phyloP scores from a whole-genome alignment of 352 stramenopile genomes.

The Globisporangium middletonii region DNA sequence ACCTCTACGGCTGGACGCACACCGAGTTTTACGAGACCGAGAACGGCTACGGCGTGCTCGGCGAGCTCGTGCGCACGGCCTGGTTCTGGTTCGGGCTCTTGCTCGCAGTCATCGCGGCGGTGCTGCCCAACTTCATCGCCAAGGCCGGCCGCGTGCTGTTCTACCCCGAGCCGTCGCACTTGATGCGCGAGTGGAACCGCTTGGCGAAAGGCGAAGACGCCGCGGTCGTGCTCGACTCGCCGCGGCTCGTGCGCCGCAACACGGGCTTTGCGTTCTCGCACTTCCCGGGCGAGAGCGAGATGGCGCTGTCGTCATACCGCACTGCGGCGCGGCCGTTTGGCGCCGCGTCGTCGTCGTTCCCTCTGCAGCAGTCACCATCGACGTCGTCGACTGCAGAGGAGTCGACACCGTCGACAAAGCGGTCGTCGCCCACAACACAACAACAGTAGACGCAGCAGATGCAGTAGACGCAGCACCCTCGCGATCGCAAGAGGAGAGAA shows the following conservation, averaged over 20 bases:
- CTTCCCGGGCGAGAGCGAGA: slow-evolving; percentile 64
- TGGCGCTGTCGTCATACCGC: slow-evolving; percentile 47
- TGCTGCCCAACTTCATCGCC: slow-evolving; percentile 84
- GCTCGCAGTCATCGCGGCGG: slow-evolving; percentile 41
- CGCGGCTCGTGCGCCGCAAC: slow-evolving; percentile 74
- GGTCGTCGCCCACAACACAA: slow-evolving; percentile 4
- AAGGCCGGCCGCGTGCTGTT: slow-evolving; percentile 84
- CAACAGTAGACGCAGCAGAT: background rate
- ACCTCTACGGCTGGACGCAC: slow-evolving; percentile 68
- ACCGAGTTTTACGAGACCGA: slow-evolving; percentile 79
- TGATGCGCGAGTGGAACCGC: slow-evolving; percentile 89
- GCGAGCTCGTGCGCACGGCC: slow-evolving; percentile 48
- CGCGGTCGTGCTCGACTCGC: slow-evolving; percentile 47
- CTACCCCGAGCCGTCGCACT: slow-evolving; percentile 82
- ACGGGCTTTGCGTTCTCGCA: slow-evolving; percentile 87
- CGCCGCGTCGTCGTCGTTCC: slow-evolving; percentile 8
- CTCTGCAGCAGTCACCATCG: slow-evolving; percentile 19
- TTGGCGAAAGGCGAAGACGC: slow-evolving; percentile 73
- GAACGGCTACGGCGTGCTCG: slow-evolving; percentile 55
- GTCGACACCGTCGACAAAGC: slow-evolving; percentile 41
- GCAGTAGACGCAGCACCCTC: background rate
- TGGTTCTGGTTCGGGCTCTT: slow-evolving; percentile 86
- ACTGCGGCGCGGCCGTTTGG: slow-evolving; percentile 9
- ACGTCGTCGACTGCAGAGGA: slow-evolving; percentile 48
- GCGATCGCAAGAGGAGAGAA: too few species aligned